Evolutionary conservation across 2,329 filamentous ascomycete species (phyloP), one percentile per base, ranked within the genome.

Genomic region (Aspergillus neoniger): DNA sequence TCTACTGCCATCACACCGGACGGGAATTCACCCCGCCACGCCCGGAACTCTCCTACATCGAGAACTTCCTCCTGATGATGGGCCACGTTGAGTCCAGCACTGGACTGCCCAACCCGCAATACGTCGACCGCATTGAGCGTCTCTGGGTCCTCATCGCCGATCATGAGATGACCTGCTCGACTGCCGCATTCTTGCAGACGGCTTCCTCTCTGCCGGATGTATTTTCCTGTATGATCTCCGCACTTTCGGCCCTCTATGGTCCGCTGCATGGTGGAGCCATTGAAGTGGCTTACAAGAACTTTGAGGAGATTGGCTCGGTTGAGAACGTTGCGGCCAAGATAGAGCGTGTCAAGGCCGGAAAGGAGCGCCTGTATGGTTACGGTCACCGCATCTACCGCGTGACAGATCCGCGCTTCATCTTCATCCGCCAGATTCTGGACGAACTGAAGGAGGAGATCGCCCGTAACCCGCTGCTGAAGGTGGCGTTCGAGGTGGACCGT

Each of bases 131-230:
- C 0, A 72, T 85, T 2, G 80, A 85, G 61, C 74, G 77, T 14
- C 73, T 85, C 0, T 85, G 84, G 72, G 80, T 84, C 50, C 77
- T 85, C 30, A 80, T 83, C 64, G 81, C 82, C 4, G 83, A 86
- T 65, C 83, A 85, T 68, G 83, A 84, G 64, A 81, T 85, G 65
- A 85, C 84, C 70, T 83, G 81, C 73, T 83, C 82, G 10, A 85
- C 83, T 0, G 81, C 83, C 0, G 82, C 82, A 2, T 80, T 84
- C 48, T 72, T 85, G 23, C 82, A 85, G 60, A 81, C 84, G 28
- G 82, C 82, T 9, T 82, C 79, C 63, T 80, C 80, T 0, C 71
- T 85, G 17, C 80, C 84, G 0, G 83, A 86, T 67, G 81, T 83
- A 0, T 67, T 83, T 79, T 64, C 64, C 67, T 83, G 79, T 63